phyloP scores from a whole-genome alignment of 2,329 filamentous ascomycete genomes.

The Ophiosphaerella herpotricha region DNA sequence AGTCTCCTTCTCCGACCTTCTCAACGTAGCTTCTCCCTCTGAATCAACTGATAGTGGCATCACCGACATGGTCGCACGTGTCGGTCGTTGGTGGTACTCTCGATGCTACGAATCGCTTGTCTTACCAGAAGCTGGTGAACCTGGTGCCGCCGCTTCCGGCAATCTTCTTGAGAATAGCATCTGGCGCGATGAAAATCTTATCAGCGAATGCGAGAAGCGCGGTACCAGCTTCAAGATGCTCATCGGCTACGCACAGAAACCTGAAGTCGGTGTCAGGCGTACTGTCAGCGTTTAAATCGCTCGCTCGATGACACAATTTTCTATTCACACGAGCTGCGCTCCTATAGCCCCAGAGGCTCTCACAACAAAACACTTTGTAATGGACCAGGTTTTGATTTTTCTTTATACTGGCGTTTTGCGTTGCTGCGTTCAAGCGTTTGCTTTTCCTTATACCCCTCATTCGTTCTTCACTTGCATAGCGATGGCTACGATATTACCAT shows the following conservation, averaged over 20 bases:
- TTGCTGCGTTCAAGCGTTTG: conserved; percentile 45
- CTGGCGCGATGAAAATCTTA: conserved; percentile 75
- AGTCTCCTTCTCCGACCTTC: conserved; percentile 44
- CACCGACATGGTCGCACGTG: conserved; percentile 86
- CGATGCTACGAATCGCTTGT: conserved; percentile 82
- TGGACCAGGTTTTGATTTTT: conserved; percentile 14
- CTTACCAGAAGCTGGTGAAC: conserved; percentile 42
- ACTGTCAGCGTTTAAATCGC: conserved; percentile 54
- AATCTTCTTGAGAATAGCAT: conserved; percentile 64
- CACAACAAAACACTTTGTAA: conserved; percentile 11
- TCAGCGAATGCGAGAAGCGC: conserved; percentile 84
- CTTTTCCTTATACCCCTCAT: conserved; percentile 42
- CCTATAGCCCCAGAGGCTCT: conserved; percentile 31
- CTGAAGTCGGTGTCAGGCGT: conserved; percentile 54
- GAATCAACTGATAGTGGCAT: conserved; percentile 76
- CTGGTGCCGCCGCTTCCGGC: conserved; percentile 39
- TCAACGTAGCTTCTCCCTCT: conserved; percentile 36
- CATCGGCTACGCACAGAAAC: conserved; percentile 89
- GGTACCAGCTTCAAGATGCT: conserved; percentile 87
- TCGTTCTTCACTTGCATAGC: conserved; percentile 34
- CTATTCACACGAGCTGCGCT: conserved; percentile 39
- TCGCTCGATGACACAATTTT: not conserved
- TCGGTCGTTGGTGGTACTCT: conserved; percentile 96
- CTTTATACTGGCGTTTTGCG: conserved; percentile 8
- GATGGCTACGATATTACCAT: conserved; percentile 24